Evolutionary conservation across 768 basidiomycete genomes (phyloP).

Genomic region (Tulasnella sp.): DNA sequence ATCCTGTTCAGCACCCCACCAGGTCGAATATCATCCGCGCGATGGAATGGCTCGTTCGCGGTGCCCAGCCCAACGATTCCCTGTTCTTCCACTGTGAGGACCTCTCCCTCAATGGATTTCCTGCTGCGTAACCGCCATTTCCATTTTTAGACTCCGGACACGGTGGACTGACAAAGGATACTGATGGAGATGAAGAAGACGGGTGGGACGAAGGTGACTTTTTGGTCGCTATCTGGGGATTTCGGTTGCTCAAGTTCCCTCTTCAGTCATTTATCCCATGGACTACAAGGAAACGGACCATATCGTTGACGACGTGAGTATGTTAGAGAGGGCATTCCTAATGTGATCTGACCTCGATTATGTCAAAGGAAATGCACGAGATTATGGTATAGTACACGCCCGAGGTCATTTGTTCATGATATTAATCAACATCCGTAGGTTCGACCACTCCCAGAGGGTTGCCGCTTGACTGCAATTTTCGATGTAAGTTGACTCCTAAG

Average conservation of each 20-base stretch:
- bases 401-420: background rate
- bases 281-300: constrained; percentile 58
- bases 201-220: constrained; percentile 65
- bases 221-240: background rate
- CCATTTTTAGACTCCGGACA: constrained; percentile 68
- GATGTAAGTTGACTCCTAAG: constrained; percentile 41
- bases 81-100: constrained; percentile 76
- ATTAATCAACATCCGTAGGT: constrained; percentile 22
- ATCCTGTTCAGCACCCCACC: constrained; percentile 61
- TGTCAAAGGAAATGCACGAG: constrained; percentile 50
- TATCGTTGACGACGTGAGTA: constrained; percentile 80
- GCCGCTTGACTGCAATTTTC: constrained; percentile 75
- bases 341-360: background rate
- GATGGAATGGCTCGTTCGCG: constrained; percentile 86
- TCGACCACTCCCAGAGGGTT: constrained; percentile 66
- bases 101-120: background rate
- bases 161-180: constrained; percentile 80
- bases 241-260: background rate
- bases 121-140: background rate
- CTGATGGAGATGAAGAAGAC: constrained; percentile 73
- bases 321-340: background rate
- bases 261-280: constrained; percentile 74
- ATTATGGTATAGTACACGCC: constrained; percentile 40
- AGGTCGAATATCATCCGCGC: constrained; percentile 71
- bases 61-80: constrained; percentile 70